Percentiles rank a stretch among this genome's conserved stretches.
Conservation (phyloP, 1,139 yeast species). For the Zygosaccharomyces pseudobailii region DNA sequence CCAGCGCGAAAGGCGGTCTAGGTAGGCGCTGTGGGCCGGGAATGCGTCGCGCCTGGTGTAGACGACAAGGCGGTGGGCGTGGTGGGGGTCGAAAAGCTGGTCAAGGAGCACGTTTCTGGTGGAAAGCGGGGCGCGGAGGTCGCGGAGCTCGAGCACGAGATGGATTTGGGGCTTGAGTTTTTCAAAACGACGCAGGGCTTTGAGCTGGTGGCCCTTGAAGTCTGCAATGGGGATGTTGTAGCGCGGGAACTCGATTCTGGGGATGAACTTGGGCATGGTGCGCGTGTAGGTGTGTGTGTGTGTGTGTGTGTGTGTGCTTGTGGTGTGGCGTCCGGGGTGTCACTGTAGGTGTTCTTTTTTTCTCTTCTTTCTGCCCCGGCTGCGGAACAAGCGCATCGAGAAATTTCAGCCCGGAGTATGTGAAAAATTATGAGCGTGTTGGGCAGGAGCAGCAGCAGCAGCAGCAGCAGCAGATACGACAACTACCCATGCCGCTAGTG, state of each 20-base stretch:
- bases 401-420: neutral
- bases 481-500: slow-evolving; percentile 66
- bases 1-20: slow-evolving; percentile 23
- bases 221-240: slow-evolving; percentile 68
- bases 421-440: no score
- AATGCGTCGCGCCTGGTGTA: slow-evolving; percentile 32
- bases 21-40: slow-evolving; percentile 9
- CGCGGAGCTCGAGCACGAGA: slow-evolving; percentile 76
- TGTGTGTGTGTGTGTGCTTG: neutral
- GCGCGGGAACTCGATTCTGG: slow-evolving; percentile 52
- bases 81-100: slow-evolving; percentile 54
- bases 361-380: no score
- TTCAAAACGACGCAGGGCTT: slow-evolving; percentile 67
- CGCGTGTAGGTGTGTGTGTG: neutral
- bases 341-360: no score
- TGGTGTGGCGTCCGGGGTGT: no score
- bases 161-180: slow-evolving; percentile 78
- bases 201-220: slow-evolving; percentile 88
- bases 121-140: slow-evolving; percentile 82
- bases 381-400: neutral
- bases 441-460: no score
- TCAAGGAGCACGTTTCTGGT: slow-evolving; percentile 81
- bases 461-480: no score
- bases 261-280: slow-evolving; percentile 32
- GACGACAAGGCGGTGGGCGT: slow-evolving; percentile 26